Conservation (phyloP, 2,329 filamentous ascomycete species). For the Microsporum ferrugineum region DNA sequence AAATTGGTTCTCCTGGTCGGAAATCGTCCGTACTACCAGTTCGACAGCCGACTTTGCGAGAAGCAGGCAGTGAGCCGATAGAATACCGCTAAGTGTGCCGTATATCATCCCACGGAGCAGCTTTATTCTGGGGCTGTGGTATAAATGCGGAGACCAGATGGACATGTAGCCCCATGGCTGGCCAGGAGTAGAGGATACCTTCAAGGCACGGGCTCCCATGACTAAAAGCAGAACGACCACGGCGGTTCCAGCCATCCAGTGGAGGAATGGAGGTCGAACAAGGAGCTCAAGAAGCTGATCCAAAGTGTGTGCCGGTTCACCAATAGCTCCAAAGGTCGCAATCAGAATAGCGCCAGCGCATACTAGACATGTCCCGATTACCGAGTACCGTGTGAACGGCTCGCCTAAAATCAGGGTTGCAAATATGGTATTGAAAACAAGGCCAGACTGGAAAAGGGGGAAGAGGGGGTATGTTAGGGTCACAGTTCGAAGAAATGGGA, state of each 20-base stretch:
- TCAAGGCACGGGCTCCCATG: slow-evolving; percentile 42
- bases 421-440: slow-evolving; percentile 98
- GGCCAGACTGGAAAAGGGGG: slow-evolving; percentile 49
- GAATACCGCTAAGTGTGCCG: slow-evolving; percentile 77
- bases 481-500: neutral
- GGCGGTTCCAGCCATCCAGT: slow-evolving; percentile 78
- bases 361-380: slow-evolving; percentile 79
- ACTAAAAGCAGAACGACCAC: slow-evolving; percentile 61
- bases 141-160: slow-evolving; percentile 25
- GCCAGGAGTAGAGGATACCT: slow-evolving; percentile 25
- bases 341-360: slow-evolving; percentile 82
- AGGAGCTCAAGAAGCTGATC: slow-evolving; percentile 69
- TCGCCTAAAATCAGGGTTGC: slow-evolving; percentile 85
- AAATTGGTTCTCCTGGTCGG: slow-evolving; percentile 85
- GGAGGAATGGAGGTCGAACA: slow-evolving; percentile 60
- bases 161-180: slow-evolving; percentile 18
- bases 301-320: slow-evolving; percentile 80
- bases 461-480: slow-evolving; percentile 2
- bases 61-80: slow-evolving; percentile 85
- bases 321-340: slow-evolving; percentile 84
- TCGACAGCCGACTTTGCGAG: slow-evolving; percentile 96
- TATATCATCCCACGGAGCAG: slow-evolving; percentile 75
- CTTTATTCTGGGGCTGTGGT: slow-evolving; percentile 52
- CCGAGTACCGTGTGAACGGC: slow-evolving; percentile 87
- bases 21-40: slow-evolving; percentile 72